Percentiles rank a stretch among this genome's conserved stretches.
These are phyloP conservation scores for Mycena citricolor DNA, from an alignment of 1,284 basidiomycete species.

Conservation along the genomic window DNA sequence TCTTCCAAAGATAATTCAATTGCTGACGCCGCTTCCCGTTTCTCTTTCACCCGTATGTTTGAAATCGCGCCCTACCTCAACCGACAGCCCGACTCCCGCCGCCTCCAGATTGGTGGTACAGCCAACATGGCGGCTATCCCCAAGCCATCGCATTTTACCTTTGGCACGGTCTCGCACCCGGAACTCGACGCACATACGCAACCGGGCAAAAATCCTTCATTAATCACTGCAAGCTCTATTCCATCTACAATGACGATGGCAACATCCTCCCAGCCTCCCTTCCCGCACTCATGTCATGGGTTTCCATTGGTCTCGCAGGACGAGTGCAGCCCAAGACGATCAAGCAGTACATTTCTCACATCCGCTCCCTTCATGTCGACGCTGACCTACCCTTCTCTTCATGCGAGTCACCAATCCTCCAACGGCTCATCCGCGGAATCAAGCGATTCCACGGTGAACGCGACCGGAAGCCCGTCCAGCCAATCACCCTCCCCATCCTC, in stretches of 20 bases:
- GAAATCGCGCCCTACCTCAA: conserved; percentile 13
- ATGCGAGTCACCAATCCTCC: neutral
- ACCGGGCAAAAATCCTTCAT: conserved; percentile 21
- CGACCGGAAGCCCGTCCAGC: conserved; percentile 1
- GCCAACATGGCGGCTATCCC: conserved; percentile 16
- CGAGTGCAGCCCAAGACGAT: conserved; percentile 22
- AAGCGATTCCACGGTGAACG: conserved; percentile 4
- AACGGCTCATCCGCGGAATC: conserved; percentile 7
- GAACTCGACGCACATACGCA: conserved; percentile 24
- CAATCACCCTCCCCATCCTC: conserved; percentile 28
- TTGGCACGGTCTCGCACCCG: conserved; percentile 28
- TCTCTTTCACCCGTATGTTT: conserved; percentile 18
- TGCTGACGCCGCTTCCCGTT: conserved; percentile 16
- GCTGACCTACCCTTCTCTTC: conserved; percentile 17
- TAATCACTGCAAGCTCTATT: conserved; percentile 6
- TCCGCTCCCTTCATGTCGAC: conserved; percentile 29
- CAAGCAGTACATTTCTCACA: conserved; percentile 28
- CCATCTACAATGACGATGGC: conserved; percentile 6
- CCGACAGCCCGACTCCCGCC: conserved; percentile 14
- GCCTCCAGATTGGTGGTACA: conserved; percentile 24
- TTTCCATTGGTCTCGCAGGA: too few species aligned
- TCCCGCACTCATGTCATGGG: conserved; percentile 24
- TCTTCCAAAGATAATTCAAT: conserved; percentile 11
- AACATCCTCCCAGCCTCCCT: conserved; percentile 22
- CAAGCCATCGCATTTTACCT: conserved; percentile 25